These are phyloP conservation scores for Leccinum ochraceum DNA, from an alignment of 768 basidiomycete genomes.

Conservation along the genomic window DNA sequence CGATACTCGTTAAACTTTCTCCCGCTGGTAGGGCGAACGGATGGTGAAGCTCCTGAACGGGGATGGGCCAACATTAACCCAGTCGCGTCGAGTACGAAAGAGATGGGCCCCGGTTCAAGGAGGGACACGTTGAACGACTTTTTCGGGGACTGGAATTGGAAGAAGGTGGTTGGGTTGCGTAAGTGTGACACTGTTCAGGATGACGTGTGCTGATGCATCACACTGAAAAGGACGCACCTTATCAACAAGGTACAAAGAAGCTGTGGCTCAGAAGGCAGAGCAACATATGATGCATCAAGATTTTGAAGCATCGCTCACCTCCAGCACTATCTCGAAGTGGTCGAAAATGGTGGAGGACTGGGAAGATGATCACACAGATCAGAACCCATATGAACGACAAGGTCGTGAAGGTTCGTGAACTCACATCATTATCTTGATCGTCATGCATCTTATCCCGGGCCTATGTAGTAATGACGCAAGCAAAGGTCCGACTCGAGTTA, in stretches of 20 bases:
- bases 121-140: neutral
- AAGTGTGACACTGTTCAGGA: neutral
- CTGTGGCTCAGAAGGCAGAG: too few species aligned
- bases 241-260: too few species aligned
- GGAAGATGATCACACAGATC: too few species aligned
- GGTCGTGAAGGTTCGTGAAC: too few species aligned
- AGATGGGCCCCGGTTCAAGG: conserved; percentile 12
- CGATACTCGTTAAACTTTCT: conserved; percentile 34
- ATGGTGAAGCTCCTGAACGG: conserved; percentile 32
- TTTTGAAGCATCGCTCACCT: too few species aligned
- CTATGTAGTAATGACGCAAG: neutral
- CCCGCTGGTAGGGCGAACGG: neutral
- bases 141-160: conserved; percentile 27
- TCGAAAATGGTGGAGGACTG: too few species aligned
- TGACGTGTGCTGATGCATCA: neutral
- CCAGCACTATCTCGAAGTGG: too few species aligned
- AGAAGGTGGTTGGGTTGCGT: conserved; percentile 34
- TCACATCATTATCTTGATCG: too few species aligned
- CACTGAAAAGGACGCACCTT: neutral
- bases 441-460: too few species aligned
- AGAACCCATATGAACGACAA: too few species aligned
- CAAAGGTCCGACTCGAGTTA: neutral
- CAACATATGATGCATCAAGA: too few species aligned
- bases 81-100: conserved; percentile 2
- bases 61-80: neutral